Percentiles rank a stretch among this genome's conserved stretches.
These are phyloP conservation scores for Didymella sp. DNA, from an alignment of 2,329 filamentous ascomycete species.

Conservation along the genomic window DNA sequence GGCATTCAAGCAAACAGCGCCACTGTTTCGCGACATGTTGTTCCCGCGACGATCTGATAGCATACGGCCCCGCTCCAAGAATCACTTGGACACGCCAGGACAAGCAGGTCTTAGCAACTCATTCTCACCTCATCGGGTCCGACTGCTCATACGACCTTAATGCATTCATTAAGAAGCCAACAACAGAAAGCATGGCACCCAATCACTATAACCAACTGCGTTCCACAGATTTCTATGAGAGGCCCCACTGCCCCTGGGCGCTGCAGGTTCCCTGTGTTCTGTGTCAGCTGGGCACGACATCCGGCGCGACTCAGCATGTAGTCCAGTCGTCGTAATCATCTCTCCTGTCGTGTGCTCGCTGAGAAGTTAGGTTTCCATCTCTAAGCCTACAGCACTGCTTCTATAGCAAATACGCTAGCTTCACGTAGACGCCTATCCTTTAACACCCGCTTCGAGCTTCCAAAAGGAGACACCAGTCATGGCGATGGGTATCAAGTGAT, in stretches of 20 bases:
- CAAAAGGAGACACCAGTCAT: slow-evolving; percentile 4
- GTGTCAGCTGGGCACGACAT: slow-evolving; percentile 45
- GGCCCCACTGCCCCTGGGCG: slow-evolving; percentile 33
- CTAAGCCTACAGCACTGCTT: slow-evolving; percentile 18
- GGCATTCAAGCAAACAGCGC: slow-evolving; percentile 39
- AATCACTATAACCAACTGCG: slow-evolving; percentile 21
- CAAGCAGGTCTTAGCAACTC: slow-evolving; percentile 16
- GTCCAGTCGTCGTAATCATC: slow-evolving; percentile 35
- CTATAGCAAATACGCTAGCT: slow-evolving; percentile 18
- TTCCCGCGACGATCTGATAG: slow-evolving; percentile 40
- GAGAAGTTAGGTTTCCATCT: slow-evolving; percentile 16
- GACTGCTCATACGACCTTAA: slow-evolving; percentile 23
- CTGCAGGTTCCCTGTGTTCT: slow-evolving; percentile 42
- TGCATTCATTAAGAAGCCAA: slow-evolving; percentile 29
- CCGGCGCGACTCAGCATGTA: slow-evolving; percentile 28
- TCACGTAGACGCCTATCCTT: slow-evolving; percentile 1
- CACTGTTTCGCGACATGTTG: slow-evolving; percentile 45
- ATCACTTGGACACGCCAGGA: slow-evolving; percentile 24
- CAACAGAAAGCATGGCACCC: slow-evolving; percentile 22
- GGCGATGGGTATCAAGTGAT: slow-evolving; percentile 8
- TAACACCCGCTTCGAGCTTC: slow-evolving; percentile 4
- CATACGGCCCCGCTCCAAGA: slow-evolving; percentile 23
- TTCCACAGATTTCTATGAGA: slow-evolving; percentile 5
- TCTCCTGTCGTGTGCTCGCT: slow-evolving; percentile 22
- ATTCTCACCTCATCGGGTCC: slow-evolving; percentile 20